Conservation (phyloP, 129 eudicot species). For the Centrapalus pauciflorus region DNA sequence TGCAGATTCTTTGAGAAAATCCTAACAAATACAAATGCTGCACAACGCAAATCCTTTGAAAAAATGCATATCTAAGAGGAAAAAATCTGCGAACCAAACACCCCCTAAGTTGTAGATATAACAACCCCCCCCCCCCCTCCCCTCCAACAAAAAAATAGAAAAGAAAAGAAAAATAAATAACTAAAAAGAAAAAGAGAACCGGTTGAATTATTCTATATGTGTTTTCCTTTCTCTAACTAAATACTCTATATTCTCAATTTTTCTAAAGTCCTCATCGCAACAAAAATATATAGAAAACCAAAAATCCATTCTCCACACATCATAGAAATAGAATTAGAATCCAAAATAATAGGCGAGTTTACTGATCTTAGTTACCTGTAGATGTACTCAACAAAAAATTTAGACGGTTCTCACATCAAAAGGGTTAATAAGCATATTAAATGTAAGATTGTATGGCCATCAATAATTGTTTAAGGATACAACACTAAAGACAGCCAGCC, state of each 20-base stretch:
- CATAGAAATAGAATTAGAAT: background rate
- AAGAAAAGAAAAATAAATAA: too few relatives aligned
- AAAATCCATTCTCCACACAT: too few relatives aligned
- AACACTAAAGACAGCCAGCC: background rate
- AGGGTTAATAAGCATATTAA: background rate
- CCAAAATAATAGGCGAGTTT: background rate
- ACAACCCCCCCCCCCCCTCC: too few relatives aligned
- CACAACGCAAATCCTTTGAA: too few relatives aligned
- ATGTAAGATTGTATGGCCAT: background rate
- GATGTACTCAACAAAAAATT: constrained; percentile 42
- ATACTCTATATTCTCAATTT: background rate
- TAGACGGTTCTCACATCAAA: background rate
- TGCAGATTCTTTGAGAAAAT: too few relatives aligned
- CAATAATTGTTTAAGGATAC: background rate
- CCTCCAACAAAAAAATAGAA: too few relatives aligned
- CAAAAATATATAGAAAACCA: background rate
- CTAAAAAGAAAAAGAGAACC: background rate
- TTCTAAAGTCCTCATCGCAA: background rate
- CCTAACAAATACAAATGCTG: too few relatives aligned
- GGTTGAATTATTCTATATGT: background rate
- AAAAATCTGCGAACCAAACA: too few relatives aligned
- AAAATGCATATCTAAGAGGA: too few relatives aligned
- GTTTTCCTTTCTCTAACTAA: background rate
- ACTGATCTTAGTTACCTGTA: constrained; percentile 43
- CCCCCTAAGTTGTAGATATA: constrained; percentile 1